Evolutionary conservation across 1,284 basidiomycete genomes (phyloP).

Genomic region (Rhodofomes roseus): DNA sequence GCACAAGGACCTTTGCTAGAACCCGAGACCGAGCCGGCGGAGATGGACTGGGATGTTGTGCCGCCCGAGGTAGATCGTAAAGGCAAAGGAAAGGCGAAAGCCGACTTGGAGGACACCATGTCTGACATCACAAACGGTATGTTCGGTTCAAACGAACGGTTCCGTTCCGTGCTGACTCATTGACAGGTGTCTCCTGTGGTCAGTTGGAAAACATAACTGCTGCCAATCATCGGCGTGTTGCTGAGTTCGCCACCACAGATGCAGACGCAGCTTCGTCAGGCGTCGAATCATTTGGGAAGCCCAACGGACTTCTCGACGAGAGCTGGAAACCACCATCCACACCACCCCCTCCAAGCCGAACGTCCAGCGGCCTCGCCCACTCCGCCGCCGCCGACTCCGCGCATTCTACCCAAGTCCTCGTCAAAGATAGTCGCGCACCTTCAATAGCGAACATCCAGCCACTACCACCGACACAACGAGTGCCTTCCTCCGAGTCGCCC

Average conservation of each 20-base stretch:
- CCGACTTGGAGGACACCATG: conserved; percentile 22
- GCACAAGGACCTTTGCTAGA: background rate
- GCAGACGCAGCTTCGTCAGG: conserved; percentile 2
- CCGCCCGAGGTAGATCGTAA: conserved; percentile 10
- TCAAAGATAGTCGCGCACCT: background rate
- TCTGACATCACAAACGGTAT: conserved; percentile 32
- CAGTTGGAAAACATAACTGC: background rate
- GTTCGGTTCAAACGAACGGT: background rate
- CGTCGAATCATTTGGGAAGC: conserved; percentile 19
- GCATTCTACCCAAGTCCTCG: conserved; percentile 1
- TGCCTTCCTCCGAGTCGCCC: conserved; percentile 55
- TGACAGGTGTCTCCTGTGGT: background rate
- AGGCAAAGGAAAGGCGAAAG: conserved; percentile 30
- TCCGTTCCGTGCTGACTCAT: background rate
- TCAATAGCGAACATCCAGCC: conserved; percentile 5
- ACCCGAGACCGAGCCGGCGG: background rate
- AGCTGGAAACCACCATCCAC: background rate
- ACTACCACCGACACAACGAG: conserved; percentile 22
- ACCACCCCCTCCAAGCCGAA: conserved; percentile 1
- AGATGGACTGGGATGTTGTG: background rate
- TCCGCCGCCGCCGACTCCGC: background rate
- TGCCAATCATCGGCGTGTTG: background rate
- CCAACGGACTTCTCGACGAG: conserved; percentile 18
- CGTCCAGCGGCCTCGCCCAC: background rate
- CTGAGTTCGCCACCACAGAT: background rate